Conservation (phyloP, 2,329 filamentous ascomycete species). For the Sarocladium oryzae region DNA sequence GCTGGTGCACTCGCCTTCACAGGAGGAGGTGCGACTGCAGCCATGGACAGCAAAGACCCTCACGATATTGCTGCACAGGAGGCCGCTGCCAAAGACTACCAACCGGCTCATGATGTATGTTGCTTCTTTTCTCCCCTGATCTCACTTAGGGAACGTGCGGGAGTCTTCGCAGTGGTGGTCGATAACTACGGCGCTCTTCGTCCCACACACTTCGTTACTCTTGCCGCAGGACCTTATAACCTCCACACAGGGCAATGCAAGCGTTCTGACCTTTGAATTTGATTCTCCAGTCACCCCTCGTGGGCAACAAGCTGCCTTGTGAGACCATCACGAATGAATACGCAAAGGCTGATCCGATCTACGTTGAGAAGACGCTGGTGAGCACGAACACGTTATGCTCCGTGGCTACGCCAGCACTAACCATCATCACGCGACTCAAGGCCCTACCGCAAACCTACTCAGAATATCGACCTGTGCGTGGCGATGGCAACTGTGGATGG, state of each 20-base stretch:
- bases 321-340: constrained; percentile 77
- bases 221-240: no score
- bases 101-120: constrained; percentile 49
- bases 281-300: constrained; percentile 63
- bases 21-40: no score
- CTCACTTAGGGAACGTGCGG: no score
- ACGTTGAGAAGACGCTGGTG: constrained; percentile 82
- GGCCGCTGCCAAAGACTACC: constrained; percentile 52
- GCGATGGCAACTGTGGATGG: constrained; percentile 97
- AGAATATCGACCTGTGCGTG: constrained; percentile 79
- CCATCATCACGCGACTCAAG: constrained; percentile 34
- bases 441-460: constrained; percentile 77
- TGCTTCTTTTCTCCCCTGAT: background rate
- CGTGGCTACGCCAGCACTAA: background rate
- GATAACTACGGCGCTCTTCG: no score
- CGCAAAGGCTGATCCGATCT: constrained; percentile 77
- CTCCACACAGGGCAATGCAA: background rate
- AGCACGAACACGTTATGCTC: constrained; percentile 25
- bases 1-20: constrained; percentile 18
- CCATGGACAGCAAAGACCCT: constrained; percentile 27
- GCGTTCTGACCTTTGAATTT: background rate
- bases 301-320: constrained; percentile 72
- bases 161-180: no score
- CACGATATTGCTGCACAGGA: constrained; percentile 52
- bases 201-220: no score